Conservation (phyloP, 352 stramenopile species). For the Pythium myriotylum region DNA sequence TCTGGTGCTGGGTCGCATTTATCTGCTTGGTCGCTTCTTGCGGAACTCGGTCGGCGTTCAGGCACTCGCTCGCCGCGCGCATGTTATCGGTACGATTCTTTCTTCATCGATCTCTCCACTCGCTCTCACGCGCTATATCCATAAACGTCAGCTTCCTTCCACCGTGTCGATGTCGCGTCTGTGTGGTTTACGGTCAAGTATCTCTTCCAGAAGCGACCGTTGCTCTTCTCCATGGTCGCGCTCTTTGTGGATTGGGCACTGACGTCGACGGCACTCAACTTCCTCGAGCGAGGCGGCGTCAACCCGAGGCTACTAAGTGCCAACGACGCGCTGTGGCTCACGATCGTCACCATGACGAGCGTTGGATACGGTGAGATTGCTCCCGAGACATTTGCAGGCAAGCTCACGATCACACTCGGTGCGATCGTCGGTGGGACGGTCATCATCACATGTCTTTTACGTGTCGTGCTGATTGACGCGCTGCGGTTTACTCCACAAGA, state of each 20-base stretch:
- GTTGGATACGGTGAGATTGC: conserved; percentile 63
- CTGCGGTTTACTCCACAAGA: conserved; percentile 57
- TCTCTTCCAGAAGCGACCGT: conserved; percentile 51
- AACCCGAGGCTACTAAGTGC: conserved; percentile 46
- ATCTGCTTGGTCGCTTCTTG: conserved; percentile 55
- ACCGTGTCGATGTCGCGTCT: conserved; percentile 56
- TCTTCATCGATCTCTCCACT: conserved; percentile 8
- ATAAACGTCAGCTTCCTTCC: conserved; percentile 54
- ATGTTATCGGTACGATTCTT: conserved; percentile 35
- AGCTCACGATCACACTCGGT: conserved; percentile 56
- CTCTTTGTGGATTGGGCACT: conserved; percentile 56
- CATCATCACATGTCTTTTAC: conserved; percentile 56
- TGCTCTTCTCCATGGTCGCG: conserved; percentile 39
- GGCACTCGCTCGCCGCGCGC: conserved; percentile 37
- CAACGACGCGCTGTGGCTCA: conserved; percentile 60
- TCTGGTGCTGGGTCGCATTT: conserved; percentile 52
- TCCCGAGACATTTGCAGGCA: conserved; percentile 51
- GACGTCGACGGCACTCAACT: conserved; percentile 58
- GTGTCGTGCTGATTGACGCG: conserved; percentile 61
- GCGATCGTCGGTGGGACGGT: conserved; percentile 61
- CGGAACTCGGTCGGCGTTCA: conserved; percentile 52
- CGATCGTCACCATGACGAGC: conserved; percentile 69
- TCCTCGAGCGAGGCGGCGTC: conserved; percentile 48
- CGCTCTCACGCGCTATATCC: too few relatives aligned
- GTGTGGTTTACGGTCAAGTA: conserved; percentile 70